A percentile compares a stretch with the other conserved stretches of the same genome.
These are phyloP conservation scores for Raphanus raphanistrum DNA, from an alignment of 345 rosid species.

Conservation along the genomic window DNA sequence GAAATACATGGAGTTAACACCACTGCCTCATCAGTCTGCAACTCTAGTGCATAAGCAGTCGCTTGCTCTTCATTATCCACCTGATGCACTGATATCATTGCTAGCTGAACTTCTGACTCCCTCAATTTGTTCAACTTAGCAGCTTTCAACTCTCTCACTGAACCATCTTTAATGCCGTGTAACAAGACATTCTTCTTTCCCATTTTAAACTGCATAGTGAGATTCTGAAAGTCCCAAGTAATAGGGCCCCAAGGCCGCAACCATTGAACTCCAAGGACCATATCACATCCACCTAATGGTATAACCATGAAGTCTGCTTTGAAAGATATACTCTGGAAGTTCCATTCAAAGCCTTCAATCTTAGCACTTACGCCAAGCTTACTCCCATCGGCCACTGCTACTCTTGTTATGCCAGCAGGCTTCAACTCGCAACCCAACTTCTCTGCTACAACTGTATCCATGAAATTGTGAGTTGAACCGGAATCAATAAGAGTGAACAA, in stretches of 20 bases:
- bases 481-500: background rate
- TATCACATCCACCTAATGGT: background rate
- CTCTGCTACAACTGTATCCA: background rate
- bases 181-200: background rate
- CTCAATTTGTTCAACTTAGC: background rate
- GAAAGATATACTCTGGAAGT: background rate
- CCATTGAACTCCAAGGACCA: background rate
- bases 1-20: too few species aligned
- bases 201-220: background rate
- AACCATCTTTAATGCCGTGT: background rate
- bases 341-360: background rate
- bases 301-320: background rate
- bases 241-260: background rate
- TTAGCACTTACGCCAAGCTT: background rate
- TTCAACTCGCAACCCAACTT: background rate
- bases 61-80: background rate
- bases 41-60: too few species aligned
- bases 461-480: background rate
- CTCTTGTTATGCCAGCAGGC: background rate
- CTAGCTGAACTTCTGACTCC: background rate
- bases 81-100: background rate
- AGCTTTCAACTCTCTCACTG: background rate
- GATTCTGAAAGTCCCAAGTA: background rate
- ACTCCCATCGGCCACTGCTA: background rate
- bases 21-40: too few species aligned